Evolutionary conservation across 202 grass and related monocot genomes (phyloP), one percentile per base, ranked within the genome.

Genomic region (Eragrostis tef): DNA sequence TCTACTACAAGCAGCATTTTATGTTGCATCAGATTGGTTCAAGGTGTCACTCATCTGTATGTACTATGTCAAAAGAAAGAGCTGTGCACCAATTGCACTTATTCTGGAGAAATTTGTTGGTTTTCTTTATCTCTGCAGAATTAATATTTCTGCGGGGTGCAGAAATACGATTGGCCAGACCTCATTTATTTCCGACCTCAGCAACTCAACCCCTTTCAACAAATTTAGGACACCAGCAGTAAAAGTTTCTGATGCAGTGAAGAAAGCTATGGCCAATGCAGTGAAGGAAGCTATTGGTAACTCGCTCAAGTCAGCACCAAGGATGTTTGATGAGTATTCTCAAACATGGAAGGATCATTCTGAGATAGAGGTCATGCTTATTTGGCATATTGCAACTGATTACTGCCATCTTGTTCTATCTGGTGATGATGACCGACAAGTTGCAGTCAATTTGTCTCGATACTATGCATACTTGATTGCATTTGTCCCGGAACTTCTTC

Each of bases 321-420:
- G 0, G 64, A 39, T 43, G 4, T 42, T n/a, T 0, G n/a, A 5
- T 0, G 0, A 19, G 31, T 67, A 7, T 15, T 15, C 0, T 0
- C n/a, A 50, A 64, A 8, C 50, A 25, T 1, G 70, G 5, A 9
- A 48, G 12, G 6, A 16, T 9, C 19, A 11, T 1, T 71, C 17
- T 48, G 6, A 10, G 10, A 0, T 46, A 2, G 66, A 67, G 0
- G n/a, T 21, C 39, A 71, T 81, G 17, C 4, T 81, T 1, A 49
- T 49, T 7, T 56, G 70, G 49, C 70, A 73, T 6, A 39, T 73
- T 0, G 70, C 70, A 20, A 73, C 70, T 39, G 70, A 73, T 11
- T 68, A 68, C 1, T 68, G 65, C 0, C 1, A 45, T 24, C n/a
- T 68, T 45, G 10, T n/a, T 45, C 6, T n/a, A 15, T 3, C 7